Evolutionary conservation across 2,329 filamentous ascomycete species (phyloP).

Genomic region (Cladosporium austrohemisphaericum): DNA sequence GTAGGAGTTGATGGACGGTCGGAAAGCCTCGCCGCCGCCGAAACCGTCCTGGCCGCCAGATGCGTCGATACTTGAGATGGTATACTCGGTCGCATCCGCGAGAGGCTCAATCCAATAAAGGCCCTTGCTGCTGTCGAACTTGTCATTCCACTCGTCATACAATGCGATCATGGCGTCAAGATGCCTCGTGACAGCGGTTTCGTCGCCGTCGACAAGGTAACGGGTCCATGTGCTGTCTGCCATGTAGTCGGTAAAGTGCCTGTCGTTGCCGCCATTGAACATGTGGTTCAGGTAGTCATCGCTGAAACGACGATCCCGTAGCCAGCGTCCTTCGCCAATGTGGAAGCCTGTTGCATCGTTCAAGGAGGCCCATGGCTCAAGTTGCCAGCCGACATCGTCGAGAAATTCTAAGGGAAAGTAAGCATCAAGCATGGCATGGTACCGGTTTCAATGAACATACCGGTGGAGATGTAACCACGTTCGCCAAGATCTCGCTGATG

Average conservation of each 20-base stretch:
- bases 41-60: slow-evolving; percentile 41
- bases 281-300: slow-evolving; percentile 44
- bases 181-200: slow-evolving; percentile 30
- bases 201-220: slow-evolving; percentile 43
- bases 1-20: slow-evolving; percentile 45
- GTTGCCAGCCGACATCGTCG: slow-evolving; percentile 43
- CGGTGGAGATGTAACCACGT: slow-evolving; percentile 42
- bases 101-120: slow-evolving; percentile 44
- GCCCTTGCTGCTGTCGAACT: slow-evolving; percentile 38
- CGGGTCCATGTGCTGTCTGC: slow-evolving; percentile 39
- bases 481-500: slow-evolving; percentile 44
- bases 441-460: background rate
- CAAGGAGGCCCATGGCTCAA: slow-evolving; percentile 40
- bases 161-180: slow-evolving; percentile 37
- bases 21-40: slow-evolving; percentile 39
- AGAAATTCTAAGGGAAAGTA: slow-evolving; percentile 35
- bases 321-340: slow-evolving; percentile 44
- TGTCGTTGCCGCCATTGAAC: slow-evolving; percentile 39
- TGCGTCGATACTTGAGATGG: slow-evolving; percentile 43
- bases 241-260: slow-evolving; percentile 45
- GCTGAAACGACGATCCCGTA: slow-evolving; percentile 42
- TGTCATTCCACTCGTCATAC: slow-evolving; percentile 38
- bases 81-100: slow-evolving; percentile 45
- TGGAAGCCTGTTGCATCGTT: slow-evolving; percentile 46
- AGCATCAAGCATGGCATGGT: too few species aligned